Conservation (phyloP, 345 rosid species). For the Aurinia saxatilis region DNA sequence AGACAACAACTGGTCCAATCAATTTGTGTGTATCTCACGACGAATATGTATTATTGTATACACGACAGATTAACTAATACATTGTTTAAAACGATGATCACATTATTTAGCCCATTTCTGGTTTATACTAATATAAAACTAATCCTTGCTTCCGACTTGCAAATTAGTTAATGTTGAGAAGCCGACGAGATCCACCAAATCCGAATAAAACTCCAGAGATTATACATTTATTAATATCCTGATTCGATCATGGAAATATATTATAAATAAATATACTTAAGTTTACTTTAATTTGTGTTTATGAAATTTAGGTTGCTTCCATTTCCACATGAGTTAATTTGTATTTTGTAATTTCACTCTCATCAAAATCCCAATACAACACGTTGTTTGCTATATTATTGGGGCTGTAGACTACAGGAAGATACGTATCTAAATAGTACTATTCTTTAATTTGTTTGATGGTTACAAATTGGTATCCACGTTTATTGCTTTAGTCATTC, state of each 20-base stretch:
- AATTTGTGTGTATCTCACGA: neutral
- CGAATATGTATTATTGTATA: neutral
- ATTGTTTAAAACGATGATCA: neutral
- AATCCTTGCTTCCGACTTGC: too few species aligned
- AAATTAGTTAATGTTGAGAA: neutral
- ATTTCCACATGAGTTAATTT: too few species aligned
- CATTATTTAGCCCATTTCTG: neutral
- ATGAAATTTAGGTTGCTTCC: too few species aligned
- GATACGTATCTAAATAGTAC: neutral
- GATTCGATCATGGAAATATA: neutral
- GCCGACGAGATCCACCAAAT: neutral
- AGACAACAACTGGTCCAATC: neutral
- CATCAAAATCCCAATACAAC: too few species aligned
- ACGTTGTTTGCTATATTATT: neutral
- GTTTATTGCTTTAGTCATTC: neutral
- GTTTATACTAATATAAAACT: too few species aligned
- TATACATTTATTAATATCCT: too few species aligned
- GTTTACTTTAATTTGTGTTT: too few species aligned
- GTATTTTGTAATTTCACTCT: too few species aligned
- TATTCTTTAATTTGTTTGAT: neutral
- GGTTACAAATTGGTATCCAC: neutral
- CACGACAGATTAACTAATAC: neutral
- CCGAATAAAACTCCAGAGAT: too few species aligned
- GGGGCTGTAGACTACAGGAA: neutral
- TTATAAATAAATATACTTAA: too few species aligned